phyloP scores from a whole-genome alignment of 2,329 filamentous ascomycete genomes.

The Aspergillus sp. region DNA sequence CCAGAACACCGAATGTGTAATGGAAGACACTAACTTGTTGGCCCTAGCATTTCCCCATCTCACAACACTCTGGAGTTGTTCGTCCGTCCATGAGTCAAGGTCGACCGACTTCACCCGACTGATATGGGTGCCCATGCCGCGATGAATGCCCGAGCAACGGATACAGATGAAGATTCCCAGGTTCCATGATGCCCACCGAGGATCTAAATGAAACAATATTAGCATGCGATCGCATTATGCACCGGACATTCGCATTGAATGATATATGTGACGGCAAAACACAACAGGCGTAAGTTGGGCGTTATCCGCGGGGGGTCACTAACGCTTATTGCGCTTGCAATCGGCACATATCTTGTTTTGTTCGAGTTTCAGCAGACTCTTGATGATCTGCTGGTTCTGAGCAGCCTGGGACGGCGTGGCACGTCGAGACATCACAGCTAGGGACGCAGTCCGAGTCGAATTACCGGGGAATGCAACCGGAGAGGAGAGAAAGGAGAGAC shows the following conservation, averaged over 20 bases:
- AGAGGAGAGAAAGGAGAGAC: conserved; percentile 10
- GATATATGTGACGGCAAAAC: not conserved
- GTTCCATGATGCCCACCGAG: conserved; percentile 99
- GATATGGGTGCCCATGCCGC: conserved; percentile 98
- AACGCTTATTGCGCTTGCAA: conserved; percentile 98
- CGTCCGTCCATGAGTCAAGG: conserved; percentile 97
- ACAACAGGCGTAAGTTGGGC: not conserved
- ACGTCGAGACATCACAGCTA: conserved; percentile 41
- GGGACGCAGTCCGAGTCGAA: conserved; percentile 11
- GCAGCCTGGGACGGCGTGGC: conserved; percentile 83
- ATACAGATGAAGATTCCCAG: conserved; percentile 97
- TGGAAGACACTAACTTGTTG: conserved; percentile 68
- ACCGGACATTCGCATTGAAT: not conserved
- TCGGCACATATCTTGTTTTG: conserved; percentile 96
- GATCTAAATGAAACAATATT: conserved; percentile 60
- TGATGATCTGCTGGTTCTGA: conserved; percentile 91
- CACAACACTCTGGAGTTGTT: conserved; percentile 90
- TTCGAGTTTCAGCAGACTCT: conserved; percentile 91
- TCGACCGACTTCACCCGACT: conserved; percentile 98
- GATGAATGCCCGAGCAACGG: conserved; percentile 96
- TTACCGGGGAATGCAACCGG: conserved; percentile 16
- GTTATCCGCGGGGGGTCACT: conserved; percentile 37
- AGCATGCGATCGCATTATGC: conserved; percentile 1
- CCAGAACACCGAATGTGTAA: conserved; percentile 6
- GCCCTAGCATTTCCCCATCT: conserved; percentile 95